Base-by-base conservation (phyloP, 192 early-diverging fungal genomes). In the Linnemannia elongata region DNA sequence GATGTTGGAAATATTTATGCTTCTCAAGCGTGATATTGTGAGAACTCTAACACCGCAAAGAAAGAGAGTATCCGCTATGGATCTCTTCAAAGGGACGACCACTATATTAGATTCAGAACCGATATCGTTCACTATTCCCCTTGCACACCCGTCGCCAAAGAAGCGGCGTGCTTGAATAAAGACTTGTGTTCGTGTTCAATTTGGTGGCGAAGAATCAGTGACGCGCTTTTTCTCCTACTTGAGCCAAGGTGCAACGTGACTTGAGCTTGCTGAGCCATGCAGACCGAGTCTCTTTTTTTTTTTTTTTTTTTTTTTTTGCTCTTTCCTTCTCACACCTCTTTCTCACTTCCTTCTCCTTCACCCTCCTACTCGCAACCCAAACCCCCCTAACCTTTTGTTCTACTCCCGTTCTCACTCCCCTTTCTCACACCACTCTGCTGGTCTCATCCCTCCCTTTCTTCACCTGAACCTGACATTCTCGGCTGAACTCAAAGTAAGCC, bases 11-110 rank as follows among this genome's bases (percentile, higher is more conserved):
- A 35, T 73, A 39, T 41, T 75, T 49, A 15, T 78, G 35, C 27
- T 78, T 38, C 42, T 83, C 15, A 74, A 83, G 49, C 52, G 74
- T 41, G 78, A 80, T 35, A 80, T 66, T 80, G n/a, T 80, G 55
- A 57, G 60, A 30, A 66, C 55, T 1, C 47, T 27, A 2, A 66
- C 54, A 20, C 36, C 55, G 60, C 63, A 55, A 30, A 36, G 54
- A 76, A 73, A 24, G 27, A 66, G 27, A 66, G 27, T 30, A 30
- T 66, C 30, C 13, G 60, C 60, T 10, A 15, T 30, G 27, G 30
- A 66, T 33, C 10, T 66, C 22, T 33, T 66, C 12, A 30, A 30
- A 12, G 60, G 60, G 15, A 66, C n/a, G 17, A 12, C 30, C 12
- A 33, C 9, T 1, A 12, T 24, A 1, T 15, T 15, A 15, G 27